phyloP scores from a whole-genome alignment of 148 eudicot species.

The Chenopodium quinoa region DNA sequence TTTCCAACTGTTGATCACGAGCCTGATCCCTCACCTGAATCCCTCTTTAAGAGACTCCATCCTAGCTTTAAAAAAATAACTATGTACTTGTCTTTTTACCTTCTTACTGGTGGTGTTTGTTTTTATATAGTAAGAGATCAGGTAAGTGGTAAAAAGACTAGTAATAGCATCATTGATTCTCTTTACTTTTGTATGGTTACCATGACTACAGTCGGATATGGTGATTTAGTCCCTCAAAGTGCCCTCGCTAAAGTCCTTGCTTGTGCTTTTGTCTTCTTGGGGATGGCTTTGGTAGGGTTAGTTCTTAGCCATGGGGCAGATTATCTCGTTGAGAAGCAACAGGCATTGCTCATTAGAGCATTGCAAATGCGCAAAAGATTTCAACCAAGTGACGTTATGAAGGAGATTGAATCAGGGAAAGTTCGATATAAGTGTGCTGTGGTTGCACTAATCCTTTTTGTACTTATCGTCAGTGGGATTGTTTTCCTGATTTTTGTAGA shows the following conservation, averaged over 20 bases:
- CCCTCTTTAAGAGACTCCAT: conserved; percentile 34
- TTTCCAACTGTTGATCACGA: not conserved
- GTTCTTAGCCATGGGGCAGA: conserved; percentile 65
- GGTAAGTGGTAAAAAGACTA: conserved; percentile 56
- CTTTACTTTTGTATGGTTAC: conserved; percentile 86
- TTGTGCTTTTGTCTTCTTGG: conserved; percentile 73
- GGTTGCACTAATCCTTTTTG: conserved; percentile 31
- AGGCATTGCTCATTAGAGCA: conserved; percentile 44
- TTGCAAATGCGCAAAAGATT: conserved; percentile 37
- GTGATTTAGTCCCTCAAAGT: conserved; percentile 70
- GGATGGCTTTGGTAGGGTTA: conserved; percentile 67
- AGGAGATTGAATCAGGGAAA: conserved; percentile 47
- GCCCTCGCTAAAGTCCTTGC: conserved; percentile 63
- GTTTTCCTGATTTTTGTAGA: conserved; percentile 54
- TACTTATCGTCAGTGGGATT: conserved; percentile 48
- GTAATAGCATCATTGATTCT: conserved; percentile 56
- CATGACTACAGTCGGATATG: conserved; percentile 95
- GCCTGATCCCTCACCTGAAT: conserved; percentile 26
- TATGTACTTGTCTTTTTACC: conserved; percentile 44
- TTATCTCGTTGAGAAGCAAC: conserved; percentile 76
- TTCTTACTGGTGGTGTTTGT: conserved; percentile 50
- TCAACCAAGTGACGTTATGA: conserved; percentile 37
- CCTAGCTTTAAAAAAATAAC: conserved; percentile 50
- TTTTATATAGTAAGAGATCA: conserved; percentile 53
- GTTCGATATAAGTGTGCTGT: conserved; percentile 51